Base-by-base conservation (phyloP, 257 asterid genomes). In the Coffea eugenioides region DNA sequence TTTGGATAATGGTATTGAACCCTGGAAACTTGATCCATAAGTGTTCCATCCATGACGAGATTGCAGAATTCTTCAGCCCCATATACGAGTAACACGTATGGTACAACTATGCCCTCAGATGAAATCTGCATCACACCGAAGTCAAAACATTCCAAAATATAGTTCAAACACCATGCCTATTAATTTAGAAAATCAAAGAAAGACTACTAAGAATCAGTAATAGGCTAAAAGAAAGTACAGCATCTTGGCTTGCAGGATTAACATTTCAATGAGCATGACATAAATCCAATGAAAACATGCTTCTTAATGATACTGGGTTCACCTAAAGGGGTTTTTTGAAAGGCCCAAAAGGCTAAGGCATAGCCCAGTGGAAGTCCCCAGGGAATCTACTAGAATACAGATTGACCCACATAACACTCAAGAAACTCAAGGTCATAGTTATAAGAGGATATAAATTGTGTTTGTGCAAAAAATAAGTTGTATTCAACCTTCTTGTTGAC, bases 21-120 rank as follows among this genome's bases (percentile, higher is more conserved):
- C 65, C 79, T 77, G 80, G 84, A 88, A 81, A 90, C 89, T 84
- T 91, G 97, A 83, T 74, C 86, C 89, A 79, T 77, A 73, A 93
- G 85, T 82, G 96, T 88, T 77, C 81, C 88, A 79, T 82, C 88
- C 72, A 62, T 57, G 76, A 93, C 86, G 83, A 86, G 89, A 84
- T 89, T 88, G 88, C 97, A 93, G 85, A 95, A 95, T 80, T 92
- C 98, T 85, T 91, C 99, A 67, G 99, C 99, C 83, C 90, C 97
- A 36, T 84, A 92, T 81, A 95, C 80, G 79, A 95, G 84, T 74
- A 91, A 78, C 65, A 93, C 81, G 82, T 95, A 95, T 15, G 91
- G 85, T 77, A 93, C 80, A 80, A 87, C 89, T 80, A 81, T 77
- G 56, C 75, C 79, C 69, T 81, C 90, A 39, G 93, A 80, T 77